A percentile compares a stretch with the other conserved stretches of the same genome.
Conservation (phyloP, 2,329 filamentous ascomycete species). For the Cladophialophora psammophila region DNA sequence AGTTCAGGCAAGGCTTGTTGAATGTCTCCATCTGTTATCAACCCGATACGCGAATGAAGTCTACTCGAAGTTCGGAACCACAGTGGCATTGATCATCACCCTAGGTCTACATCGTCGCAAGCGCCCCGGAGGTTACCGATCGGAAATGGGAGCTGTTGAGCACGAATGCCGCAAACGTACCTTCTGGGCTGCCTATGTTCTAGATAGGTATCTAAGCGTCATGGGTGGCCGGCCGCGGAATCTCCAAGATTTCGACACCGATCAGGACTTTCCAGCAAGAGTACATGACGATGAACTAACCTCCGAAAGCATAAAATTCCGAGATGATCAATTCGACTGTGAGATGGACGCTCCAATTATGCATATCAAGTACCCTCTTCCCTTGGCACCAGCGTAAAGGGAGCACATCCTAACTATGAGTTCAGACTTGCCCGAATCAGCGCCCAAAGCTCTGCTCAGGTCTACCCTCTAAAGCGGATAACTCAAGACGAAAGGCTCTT, state of each 20-base stretch:
- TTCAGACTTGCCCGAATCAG: slow-evolving; percentile 10
- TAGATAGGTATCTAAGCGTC: slow-evolving; percentile 13
- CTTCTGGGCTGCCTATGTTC: slow-evolving; percentile 1
- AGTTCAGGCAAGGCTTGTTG: slow-evolving; percentile 8
- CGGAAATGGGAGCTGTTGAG: slow-evolving; percentile 4
- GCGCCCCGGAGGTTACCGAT: slow-evolving; percentile 2
- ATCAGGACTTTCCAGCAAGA: slow-evolving; percentile 9
- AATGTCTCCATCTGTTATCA: slow-evolving; percentile 6
- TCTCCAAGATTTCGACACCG: slow-evolving; percentile 9
- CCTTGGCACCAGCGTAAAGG: not conserved
- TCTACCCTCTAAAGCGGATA: slow-evolving; percentile 3
- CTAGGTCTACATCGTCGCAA: slow-evolving; percentile 3
- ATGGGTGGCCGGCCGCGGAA: slow-evolving; percentile 10
- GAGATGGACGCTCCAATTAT: slow-evolving; percentile 17
- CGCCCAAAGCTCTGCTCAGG: slow-evolving; percentile 5
- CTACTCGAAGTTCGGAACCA: slow-evolving; percentile 10
- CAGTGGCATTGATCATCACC: slow-evolving; percentile 8
- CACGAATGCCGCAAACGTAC: slow-evolving; percentile 9
- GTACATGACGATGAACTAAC: slow-evolving; percentile 10
- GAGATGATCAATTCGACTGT: slow-evolving; percentile 10
- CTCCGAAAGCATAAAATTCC: not conserved
- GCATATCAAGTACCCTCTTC: slow-evolving; percentile 12
- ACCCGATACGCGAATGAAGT: slow-evolving; percentile 5
- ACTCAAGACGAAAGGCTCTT: slow-evolving; percentile 4
- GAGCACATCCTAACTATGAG: not conserved